Conservation (phyloP, 2,329 filamentous ascomycete genomes). For the Pseudocercospora fuligena region DNA sequence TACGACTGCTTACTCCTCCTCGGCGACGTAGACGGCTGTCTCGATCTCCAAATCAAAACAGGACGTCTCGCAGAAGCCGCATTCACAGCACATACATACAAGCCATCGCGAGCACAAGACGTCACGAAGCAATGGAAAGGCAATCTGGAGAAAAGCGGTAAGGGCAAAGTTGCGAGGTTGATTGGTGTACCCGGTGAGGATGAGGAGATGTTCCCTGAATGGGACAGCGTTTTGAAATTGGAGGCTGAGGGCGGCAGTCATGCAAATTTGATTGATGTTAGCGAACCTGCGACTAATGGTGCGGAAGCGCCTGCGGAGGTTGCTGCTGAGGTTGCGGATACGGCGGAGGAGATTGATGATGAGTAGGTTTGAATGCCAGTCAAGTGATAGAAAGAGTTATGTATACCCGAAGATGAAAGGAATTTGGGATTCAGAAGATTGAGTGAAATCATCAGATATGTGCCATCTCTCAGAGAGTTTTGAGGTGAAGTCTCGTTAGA, state of each 20-base stretch:
- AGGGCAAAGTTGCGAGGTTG: slow-evolving; percentile 80
- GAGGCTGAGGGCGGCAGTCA: slow-evolving; percentile 70
- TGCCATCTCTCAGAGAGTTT: no score
- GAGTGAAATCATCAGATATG: no score
- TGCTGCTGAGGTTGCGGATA: slow-evolving; percentile 25
- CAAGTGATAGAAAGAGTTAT: not conserved
- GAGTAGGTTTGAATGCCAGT: not conserved
- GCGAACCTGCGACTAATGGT: slow-evolving; percentile 33
- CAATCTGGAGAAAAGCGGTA: slow-evolving; percentile 80
- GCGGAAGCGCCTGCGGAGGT: slow-evolving; percentile 25
- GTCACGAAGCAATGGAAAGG: slow-evolving; percentile 82
- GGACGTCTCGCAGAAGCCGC: slow-evolving; percentile 83
- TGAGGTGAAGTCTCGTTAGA: not conserved
- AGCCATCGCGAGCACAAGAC: slow-evolving; percentile 73
- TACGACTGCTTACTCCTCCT: slow-evolving; percentile 90
- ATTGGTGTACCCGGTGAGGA: slow-evolving; percentile 73
- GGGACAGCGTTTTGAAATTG: slow-evolving; percentile 85
- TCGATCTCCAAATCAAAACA: slow-evolving; percentile 78
- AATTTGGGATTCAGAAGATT: not conserved
- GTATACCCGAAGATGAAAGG: not conserved
- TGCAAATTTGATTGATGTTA: slow-evolving; percentile 47
- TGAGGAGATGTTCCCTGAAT: slow-evolving; percentile 87
- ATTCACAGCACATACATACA: slow-evolving; percentile 93
- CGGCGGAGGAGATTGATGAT: slow-evolving; percentile 9
- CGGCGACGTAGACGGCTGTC: slow-evolving; percentile 79